Conservation (phyloP, 2,329 filamentous ascomycete genomes). For the Colletotrichum neosansevieriae region DNA sequence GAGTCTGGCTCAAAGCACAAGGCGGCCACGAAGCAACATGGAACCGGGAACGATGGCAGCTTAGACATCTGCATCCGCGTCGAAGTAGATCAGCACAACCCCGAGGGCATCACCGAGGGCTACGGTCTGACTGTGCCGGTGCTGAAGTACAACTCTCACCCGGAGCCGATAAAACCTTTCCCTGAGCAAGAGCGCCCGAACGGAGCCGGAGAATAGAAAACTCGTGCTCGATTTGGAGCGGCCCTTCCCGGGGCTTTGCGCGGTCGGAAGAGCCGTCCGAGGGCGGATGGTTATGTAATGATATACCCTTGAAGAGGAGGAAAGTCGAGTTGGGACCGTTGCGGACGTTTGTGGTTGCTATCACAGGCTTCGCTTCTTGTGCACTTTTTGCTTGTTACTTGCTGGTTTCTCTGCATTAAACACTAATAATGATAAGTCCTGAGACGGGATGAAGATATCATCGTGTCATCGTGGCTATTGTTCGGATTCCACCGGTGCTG, state of each 20-base stretch:
- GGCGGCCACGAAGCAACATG: constrained; percentile 71
- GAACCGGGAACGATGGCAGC: constrained; percentile 67
- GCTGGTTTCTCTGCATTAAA: neutral
- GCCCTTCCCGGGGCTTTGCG: neutral
- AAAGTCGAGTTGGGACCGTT: neutral
- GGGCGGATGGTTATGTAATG: constrained; percentile 26
- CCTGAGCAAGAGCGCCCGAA: constrained; percentile 32
- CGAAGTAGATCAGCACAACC: constrained; percentile 87
- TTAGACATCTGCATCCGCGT: constrained; percentile 89
- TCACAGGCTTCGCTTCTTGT: constrained; percentile 11
- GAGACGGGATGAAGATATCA: neutral
- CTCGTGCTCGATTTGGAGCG: neutral
- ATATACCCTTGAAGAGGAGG: constrained; percentile 37
- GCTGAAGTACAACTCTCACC: constrained; percentile 58
- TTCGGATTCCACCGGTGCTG: neutral
- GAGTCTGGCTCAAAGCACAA: constrained; percentile 82
- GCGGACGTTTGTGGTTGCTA: neutral
- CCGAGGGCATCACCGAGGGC: constrained; percentile 80
- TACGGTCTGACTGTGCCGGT: constrained; percentile 90
- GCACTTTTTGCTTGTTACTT: neutral
- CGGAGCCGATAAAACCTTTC: constrained; percentile 41
- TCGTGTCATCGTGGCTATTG: neutral
- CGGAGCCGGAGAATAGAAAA: constrained; percentile 26
- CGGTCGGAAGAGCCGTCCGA: constrained; percentile 23
- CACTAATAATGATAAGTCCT: neutral